Evolutionary conservation across 2,329 filamentous ascomycete genomes (phyloP).

Genomic region (Emericellopsis atlantica): DNA sequence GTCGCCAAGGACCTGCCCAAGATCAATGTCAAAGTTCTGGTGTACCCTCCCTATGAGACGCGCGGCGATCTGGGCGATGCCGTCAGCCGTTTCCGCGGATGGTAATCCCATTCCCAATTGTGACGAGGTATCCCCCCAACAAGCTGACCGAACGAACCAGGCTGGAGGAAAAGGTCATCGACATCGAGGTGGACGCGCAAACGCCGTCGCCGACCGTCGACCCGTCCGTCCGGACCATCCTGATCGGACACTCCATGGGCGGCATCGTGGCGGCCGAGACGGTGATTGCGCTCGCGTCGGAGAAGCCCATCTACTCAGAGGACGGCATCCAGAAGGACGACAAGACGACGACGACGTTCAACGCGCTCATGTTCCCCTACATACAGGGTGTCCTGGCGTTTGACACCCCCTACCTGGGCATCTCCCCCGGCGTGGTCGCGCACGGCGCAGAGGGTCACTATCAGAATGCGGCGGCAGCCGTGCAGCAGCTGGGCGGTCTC

Average conservation of each 20-base stretch:
- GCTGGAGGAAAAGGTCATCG: constrained; percentile 87
- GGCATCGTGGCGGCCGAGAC: constrained; percentile 92
- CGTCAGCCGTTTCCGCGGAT: constrained; percentile 63
- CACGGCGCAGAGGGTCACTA: constrained; percentile 82
- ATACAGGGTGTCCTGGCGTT: constrained; percentile 85
- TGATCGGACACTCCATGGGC: constrained; percentile 82
- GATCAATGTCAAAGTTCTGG: constrained; percentile 51
- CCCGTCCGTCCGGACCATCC: constrained; percentile 68
- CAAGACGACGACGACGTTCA: constrained; percentile 22
- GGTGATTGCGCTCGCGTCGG: constrained; percentile 55
- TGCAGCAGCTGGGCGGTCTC: constrained; percentile 54
- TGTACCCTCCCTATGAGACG: constrained; percentile 79
- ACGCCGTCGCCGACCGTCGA: constrained; percentile 78
- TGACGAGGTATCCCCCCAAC: too few relatives aligned
- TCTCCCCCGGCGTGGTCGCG: constrained; percentile 70
- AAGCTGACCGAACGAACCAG: constrained; percentile 23
- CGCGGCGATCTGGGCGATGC: constrained; percentile 61
- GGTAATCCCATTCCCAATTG: too few relatives aligned
- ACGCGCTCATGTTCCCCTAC: constrained; percentile 79
- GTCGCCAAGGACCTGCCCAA: constrained; percentile 56
- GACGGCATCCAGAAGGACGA: constrained; percentile 24
- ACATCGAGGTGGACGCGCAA: constrained; percentile 72
- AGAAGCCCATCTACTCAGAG: constrained; percentile 37
- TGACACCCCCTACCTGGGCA: constrained; percentile 84
- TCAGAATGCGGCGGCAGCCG: constrained; percentile 52